phyloP scores from a whole-genome alignment of 441 rosid species.

The Sinapis alba region DNA sequence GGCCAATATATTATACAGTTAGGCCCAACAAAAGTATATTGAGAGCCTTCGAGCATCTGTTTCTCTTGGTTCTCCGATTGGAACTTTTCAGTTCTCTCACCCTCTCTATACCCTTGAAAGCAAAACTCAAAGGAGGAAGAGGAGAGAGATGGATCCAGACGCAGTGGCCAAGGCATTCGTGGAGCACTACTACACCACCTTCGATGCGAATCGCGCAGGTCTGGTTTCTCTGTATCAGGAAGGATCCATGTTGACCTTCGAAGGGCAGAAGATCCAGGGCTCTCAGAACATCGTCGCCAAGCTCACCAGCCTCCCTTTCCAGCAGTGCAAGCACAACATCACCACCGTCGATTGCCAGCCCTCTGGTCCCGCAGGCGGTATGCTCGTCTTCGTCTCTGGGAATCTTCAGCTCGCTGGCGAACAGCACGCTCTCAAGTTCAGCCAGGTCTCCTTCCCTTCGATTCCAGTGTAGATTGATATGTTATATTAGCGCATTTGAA shows the following conservation, averaged over 20 bases:
- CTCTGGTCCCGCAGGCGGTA: constrained; percentile 84
- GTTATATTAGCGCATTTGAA: too few species aligned
- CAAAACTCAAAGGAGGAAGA: neutral
- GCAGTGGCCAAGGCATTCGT: constrained; percentile 87
- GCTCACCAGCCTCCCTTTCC: constrained; percentile 81
- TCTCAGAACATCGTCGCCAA: constrained; percentile 82
- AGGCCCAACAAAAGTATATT: neutral
- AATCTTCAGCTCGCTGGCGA: constrained; percentile 92
- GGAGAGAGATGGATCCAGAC: constrained; percentile 80
- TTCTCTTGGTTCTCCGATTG: neutral
- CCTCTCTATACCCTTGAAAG: neutral
- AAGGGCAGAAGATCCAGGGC: constrained; percentile 94
- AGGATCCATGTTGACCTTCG: constrained; percentile 88
- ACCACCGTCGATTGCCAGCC: constrained; percentile 96
- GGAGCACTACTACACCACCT: constrained; percentile 91
- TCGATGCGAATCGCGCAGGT: constrained; percentile 73
- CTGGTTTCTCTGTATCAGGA: constrained; percentile 82
- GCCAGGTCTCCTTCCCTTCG: constrained; percentile 56
- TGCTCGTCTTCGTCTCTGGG: constrained; percentile 96
- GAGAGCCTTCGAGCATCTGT: neutral
- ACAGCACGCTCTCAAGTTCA: constrained; percentile 92
- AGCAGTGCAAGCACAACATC: constrained; percentile 87
- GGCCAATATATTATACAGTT: neutral
- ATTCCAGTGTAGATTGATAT: neutral
- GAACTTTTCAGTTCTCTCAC: neutral